Base-by-base conservation (phyloP, 352 stramenopile species). In the Globisporangium nodosum region DNA sequence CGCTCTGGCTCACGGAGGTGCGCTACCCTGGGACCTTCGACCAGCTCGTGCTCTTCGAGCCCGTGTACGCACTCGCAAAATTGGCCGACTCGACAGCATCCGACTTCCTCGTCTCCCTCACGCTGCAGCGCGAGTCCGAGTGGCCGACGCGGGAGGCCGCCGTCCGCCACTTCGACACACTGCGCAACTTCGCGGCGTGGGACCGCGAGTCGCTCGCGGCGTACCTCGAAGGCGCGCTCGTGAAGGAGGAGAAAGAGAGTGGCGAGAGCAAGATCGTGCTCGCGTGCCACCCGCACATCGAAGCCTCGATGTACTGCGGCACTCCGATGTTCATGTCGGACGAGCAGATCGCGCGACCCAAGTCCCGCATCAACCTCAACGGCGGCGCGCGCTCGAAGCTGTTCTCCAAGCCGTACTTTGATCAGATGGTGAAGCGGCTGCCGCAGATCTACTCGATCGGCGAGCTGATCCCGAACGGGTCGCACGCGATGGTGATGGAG, bases 401-500 rank as follows among this genome's bases (percentile, higher is more conserved):
- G 0, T 81, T 75, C 51, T 40, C 66, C 16, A n/a, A 46, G 11
- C 16, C 58, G 8, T 31, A 56, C 48, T 65, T 66, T 20, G 20
- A 66, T 8, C 13, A 16, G 39, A 46, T 84, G 3, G 49, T 52
- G 0, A 27, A 58, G 1, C 37, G 52, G 5, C 48, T 68, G 18
- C 67, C 71, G 12, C 13, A 56, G 16, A 46, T 74, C 8, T 85
- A 81, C 56, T 61, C 13, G 6, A 56, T 69, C 15, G 51, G 49
- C 18, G 20, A 20, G 8, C 54, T 64, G 1, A 55, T 85, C 5
- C 49, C 59, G 5, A 64, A 71, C 27, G 68, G 67, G 40, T 74
- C 64, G 20, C 76, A 85, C 54, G 37, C 72, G 35, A 70, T 87
- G 64, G 52, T 85, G 1, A 70, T 85, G 55, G 74, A 87, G 56